Evolutionary conservation across 305 asterid genomes (phyloP), one percentile per base, ranked within the genome.

Genomic region (Salvia sclarea): DNA sequence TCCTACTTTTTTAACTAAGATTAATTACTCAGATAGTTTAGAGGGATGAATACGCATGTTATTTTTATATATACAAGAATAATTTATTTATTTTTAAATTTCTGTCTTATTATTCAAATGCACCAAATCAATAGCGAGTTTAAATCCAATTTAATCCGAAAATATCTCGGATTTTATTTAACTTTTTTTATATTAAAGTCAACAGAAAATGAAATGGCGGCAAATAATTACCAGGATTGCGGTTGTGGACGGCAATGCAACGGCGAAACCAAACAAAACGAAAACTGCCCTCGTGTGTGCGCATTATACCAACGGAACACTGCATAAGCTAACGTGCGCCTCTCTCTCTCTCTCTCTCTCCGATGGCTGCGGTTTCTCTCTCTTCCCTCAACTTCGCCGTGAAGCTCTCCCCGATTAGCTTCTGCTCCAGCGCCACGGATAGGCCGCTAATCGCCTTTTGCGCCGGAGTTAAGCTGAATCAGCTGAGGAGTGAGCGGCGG

Each of bases 281-380:
- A 18, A 60, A 66, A 52, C n/a, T 21, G 30, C 25, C 31, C 31
- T 52, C 72, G 77, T 37, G 64, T 56, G 20, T 8, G 73, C 65
- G 53, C 59, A 37, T 44, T 25, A n/a, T 35, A 65, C 75, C 73
- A 37, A 53, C 28, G 66, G 80, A 73, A 49, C 67, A 33, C 8
- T 41, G 49, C 56, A 57, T 49, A 55, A 31, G 73, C 82, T 69
- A 71, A 71, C 74, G 41, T 71, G 8, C 79, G 71, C 81, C 60
- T 52, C 71, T 3, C 57, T 20, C 14, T 35, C 75, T 17, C 57
- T 13, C 52, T 13, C 20, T 40, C 17, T 50, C 72, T 28, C n/a
- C 71, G 1, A 89, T 89, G 96, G 90, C 96, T 67, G 79, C 92
- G 4, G 38, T 85, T 82, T 69, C 83, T 40, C 76, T 80, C 47